Base-by-base conservation (phyloP, 2,329 filamentous ascomycete species). In the Neodidymelliopsis sp. region DNA sequence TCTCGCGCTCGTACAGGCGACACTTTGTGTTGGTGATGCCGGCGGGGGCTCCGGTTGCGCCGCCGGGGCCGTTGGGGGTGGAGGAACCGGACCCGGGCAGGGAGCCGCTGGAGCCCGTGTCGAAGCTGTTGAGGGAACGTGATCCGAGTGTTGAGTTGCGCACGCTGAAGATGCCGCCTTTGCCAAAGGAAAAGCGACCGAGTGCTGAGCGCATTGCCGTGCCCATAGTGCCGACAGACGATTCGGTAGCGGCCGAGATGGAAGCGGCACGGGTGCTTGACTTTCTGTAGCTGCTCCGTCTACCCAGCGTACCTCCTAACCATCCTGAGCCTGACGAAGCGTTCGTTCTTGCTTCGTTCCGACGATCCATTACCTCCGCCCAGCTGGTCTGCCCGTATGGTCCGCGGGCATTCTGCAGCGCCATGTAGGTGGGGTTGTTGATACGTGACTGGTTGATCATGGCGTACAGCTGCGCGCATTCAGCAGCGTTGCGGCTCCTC, bases 361-460 rank as follows among this genome's bases (percentile, higher is more conserved):
- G 74, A 11, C 76, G 77, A 42, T 81, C 81, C 66, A 84, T 79
- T 53, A 68, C 74, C 58, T 76, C 83, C 69, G 60, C 79, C 78
- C 61, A 80, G 69, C 51, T 77, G 53, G 69, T 72, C 65, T 58
- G 68, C 18, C 63, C 80, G 40, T 79, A 57, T 68, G 79, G 74
- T 78, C 86, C 57, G 79, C 90, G 77, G 80, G 95, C 76, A 77
- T 89, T 81, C 79, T 90, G 82, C 78, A 91, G 60, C 72, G 87
- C 69, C 78, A 89, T 91, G 75, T 93, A 97, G 44, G 91, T 93
- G 42, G 91, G 88, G 69, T 97, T 97, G 74, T 96, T 90, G 69
- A 96, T 89, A 36, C 94, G 88, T 15, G 92, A 87, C 53, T 89
- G 83, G 72, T 97, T 95, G 54, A 97, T 92, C 31, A 93, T 84